Evolutionary conservation across 1,139 yeast genomes (phyloP), one percentile per base, ranked within the genome.

Genomic region (Diutina rugosa): DNA sequence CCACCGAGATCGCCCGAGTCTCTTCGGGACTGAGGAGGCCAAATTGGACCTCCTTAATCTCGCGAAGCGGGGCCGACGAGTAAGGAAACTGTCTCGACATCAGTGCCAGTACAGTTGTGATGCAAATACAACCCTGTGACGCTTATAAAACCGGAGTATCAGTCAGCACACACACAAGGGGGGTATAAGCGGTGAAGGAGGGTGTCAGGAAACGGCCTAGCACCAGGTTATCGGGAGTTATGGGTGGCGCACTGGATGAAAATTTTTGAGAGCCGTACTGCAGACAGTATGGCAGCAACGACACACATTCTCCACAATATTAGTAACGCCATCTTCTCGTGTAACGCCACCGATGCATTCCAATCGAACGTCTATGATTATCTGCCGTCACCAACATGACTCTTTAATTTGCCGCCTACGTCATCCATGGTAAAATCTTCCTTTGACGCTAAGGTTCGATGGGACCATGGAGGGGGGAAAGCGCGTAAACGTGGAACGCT

Each of bases 11-110:
- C 56, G 98, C 97, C 72, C 96, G 84, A 61, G 90, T 85, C 77
- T 95, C 99, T 75, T 93, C 99, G 35, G 99, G 99, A 30, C 98
- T 90, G 62, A 95, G 84, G 66, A 95, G 84, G 60, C 99, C 99
- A 77, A 95, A 95, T 78, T 93, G 99, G 66, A 91, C 84, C 85
- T 93, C 99, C 74, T 90, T 93, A 62, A 93, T 91, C 55, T 96
- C 85, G 71, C 97, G 88, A 72, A 93, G 82, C 57, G 98, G 98
- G 61, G 98, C 98, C 76, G 97, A 90, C 59, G 98, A 91, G 78
- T 88, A 90, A 68, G 97, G 95, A 71, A 91, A 90, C 67, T 77
- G 79, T 62, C 46, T 28, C 46, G 28, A 32, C 53, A 49, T 49
- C 12, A 18, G 35, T 30, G 51, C 51, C 38, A 46, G 28, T 21